Evolutionary conservation across 2,329 filamentous ascomycete species (phyloP), one percentile per base, ranked within the genome.

Genomic region (Phialemoniopsis sp.): DNA sequence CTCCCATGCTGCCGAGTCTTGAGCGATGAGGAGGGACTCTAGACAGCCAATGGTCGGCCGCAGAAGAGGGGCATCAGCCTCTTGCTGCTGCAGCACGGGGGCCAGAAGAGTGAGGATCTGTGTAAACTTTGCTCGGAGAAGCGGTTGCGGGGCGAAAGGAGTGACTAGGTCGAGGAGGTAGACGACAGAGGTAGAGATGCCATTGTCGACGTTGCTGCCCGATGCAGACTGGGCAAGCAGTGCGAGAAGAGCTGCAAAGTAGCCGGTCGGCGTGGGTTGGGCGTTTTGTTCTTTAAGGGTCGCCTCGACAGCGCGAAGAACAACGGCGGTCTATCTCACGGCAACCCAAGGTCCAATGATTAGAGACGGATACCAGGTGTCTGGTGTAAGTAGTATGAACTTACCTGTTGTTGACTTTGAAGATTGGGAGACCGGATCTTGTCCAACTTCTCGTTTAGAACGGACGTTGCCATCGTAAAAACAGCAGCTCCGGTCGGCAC

Each of bases 351-450:
- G 21, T 10, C 21, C 6, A 10, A 10, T 10, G 21, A 10, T 6
- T 10, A 26, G 21, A n/a, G n/a, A n/a, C n/a, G n/a, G n/a, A n/a
- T n/a, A n/a, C n/a, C n/a, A n/a, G 21, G 21, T 10, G 21, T 26
- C 21, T 10, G 10, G 21, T 6, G 21, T 6, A 26, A 26, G 21
- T 6, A 26, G 10, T 26, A 26, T 6, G 10, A 29, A 61, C 71
- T 51, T 70, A 93, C 89, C 78, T 90, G 89, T 64, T 95, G 82
- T 68, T 96, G 90, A 62, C 87, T 95, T 66, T 97, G 88, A 56
- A 96, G 80, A 66, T 95, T 95, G 41, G 93, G 93, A 59, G 87
- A 93, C 67, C 93, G 87, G 64, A 97, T 96, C 78, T 94, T 96
- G 70, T 91, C 87, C 62, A 98, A 80, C 73, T 89, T 94, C 73